Percentiles rank a stretch among this genome's conserved stretches.
phyloP scores from a whole-genome alignment of 345 rosid species.

The Melaleuca alternifolia region DNA sequence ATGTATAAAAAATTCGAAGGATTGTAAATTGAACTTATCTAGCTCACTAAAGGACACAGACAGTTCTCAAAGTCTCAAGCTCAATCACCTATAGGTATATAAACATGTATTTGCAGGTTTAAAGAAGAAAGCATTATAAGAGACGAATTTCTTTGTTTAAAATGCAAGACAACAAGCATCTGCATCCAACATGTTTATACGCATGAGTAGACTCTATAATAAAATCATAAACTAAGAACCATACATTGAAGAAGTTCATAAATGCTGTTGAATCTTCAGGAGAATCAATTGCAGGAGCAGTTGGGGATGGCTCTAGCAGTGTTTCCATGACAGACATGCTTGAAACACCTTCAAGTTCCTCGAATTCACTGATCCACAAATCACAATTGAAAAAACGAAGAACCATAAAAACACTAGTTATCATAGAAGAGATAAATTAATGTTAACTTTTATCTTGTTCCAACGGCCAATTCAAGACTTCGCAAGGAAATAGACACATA shows the following conservation, averaged over 20 bases:
- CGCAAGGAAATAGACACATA: background rate
- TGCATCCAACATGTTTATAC: background rate
- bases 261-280: conserved; percentile 41
- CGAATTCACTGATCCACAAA: conserved; percentile 34
- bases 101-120: background rate
- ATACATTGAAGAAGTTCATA: conserved; percentile 51
- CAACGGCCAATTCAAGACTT: background rate
- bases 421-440: background rate
- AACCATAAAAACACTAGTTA: background rate
- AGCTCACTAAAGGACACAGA: background rate
- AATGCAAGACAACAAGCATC: background rate
- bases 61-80: background rate
- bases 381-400: background rate
- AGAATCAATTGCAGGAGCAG: conserved; percentile 23
- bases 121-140: background rate
- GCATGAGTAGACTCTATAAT: background rate
- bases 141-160: background rate
- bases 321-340: conserved; percentile 47
- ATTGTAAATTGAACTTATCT: background rate
- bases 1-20: background rate
- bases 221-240: background rate
- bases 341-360: conserved; percentile 60
- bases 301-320: conserved; percentile 45
- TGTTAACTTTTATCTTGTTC: background rate
- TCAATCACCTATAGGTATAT: background rate